Conservation (phyloP, 1,284 basidiomycete species). For the Ustilago tritici region DNA sequence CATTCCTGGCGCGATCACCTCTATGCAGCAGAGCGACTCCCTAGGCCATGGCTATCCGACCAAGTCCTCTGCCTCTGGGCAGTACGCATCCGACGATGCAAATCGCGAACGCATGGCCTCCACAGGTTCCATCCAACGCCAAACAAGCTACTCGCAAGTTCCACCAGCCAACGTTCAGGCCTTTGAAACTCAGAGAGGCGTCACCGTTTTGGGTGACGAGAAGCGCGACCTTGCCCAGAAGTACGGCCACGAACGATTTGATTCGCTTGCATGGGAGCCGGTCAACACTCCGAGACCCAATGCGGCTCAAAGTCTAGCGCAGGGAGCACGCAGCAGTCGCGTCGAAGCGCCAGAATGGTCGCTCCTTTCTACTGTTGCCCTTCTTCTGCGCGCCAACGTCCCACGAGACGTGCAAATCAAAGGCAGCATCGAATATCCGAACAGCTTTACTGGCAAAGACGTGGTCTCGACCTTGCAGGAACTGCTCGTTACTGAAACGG, state of each 20-base stretch:
- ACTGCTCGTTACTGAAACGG: slow-evolving; percentile 34
- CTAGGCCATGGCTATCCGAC: slow-evolving; percentile 18
- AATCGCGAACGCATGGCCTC: slow-evolving; percentile 9
- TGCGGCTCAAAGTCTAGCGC: background rate
- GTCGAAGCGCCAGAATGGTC: slow-evolving; percentile 76
- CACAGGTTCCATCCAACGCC: slow-evolving; percentile 15
- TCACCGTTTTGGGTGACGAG: slow-evolving; percentile 8
- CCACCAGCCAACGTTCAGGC: background rate
- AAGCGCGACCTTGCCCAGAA: slow-evolving; percentile 14
- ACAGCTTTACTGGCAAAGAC: slow-evolving; percentile 67
- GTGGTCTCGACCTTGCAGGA: slow-evolving; percentile 60
- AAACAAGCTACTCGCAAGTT: slow-evolving; percentile 11
- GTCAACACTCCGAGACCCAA: slow-evolving; percentile 28
- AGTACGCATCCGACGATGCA: slow-evolving; percentile 4
- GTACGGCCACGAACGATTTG: slow-evolving; percentile 30
- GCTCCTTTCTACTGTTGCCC: slow-evolving; percentile 86
- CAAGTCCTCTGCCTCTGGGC: background rate
- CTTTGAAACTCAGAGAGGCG: slow-evolving; percentile 4
- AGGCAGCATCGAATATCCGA: slow-evolving; percentile 65
- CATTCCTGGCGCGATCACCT: slow-evolving; percentile 17
- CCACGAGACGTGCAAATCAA: slow-evolving; percentile 83
- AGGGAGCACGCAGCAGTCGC: slow-evolving; percentile 1
- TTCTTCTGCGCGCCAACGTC: slow-evolving; percentile 86
- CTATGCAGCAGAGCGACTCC: slow-evolving; percentile 5
- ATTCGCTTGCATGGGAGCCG: slow-evolving; percentile 45